Base-by-base conservation (phyloP, 2,329 filamentous ascomycete species). In the Phoma sp. region DNA sequence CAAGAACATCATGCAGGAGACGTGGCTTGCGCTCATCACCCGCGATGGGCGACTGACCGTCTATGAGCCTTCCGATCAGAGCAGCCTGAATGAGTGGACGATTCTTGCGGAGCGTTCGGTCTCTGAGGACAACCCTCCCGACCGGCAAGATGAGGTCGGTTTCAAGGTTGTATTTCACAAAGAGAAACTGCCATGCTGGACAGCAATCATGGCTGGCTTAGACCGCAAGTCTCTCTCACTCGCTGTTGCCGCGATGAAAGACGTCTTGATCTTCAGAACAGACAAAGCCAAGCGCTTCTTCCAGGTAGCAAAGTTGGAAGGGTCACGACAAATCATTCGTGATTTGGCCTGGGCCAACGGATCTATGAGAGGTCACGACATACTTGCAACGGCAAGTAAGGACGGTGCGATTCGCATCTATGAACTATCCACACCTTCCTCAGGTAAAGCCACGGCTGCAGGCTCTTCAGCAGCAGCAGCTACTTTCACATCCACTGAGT, bases 301-400 rank as follows among this genome's bases (percentile, higher is more conserved):
- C 71, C 84, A 90, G 7, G 92, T 92, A 0, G 87, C 88, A 18
- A 89, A 92, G 68, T 79, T 98, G 13, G 80, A 81, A 27, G 86
- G 87, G 1, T 90, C 96, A 65, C 82, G 85, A 7, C 87, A 88
- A 0, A 81, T 98, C 35, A 89, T 97, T 6, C 83, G 93, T 42
- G 93, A 97, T 71, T 85, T 97, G 1, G 88, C 91, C 2, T 99
- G 95, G 95, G 91, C 93, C 1, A 89, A 92, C 42, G 93, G 92
- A 10, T 96, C 92, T 61, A 91, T 96, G 66, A 82, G 93, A 35
- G 93, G 93, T 1, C 93, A 91, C 72, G 95, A 99, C 73, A 83
- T 93, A 52, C 84, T 98, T 64, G 95, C 93, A 3, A 96, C 93
- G 5, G 93, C 92, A 2, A 95, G 91, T 71, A 96, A 96, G 74